These are phyloP conservation scores for Tillandsia fasciculata DNA, from an alignment of 176 grass and related monocot species.

Conservation along the genomic window DNA sequence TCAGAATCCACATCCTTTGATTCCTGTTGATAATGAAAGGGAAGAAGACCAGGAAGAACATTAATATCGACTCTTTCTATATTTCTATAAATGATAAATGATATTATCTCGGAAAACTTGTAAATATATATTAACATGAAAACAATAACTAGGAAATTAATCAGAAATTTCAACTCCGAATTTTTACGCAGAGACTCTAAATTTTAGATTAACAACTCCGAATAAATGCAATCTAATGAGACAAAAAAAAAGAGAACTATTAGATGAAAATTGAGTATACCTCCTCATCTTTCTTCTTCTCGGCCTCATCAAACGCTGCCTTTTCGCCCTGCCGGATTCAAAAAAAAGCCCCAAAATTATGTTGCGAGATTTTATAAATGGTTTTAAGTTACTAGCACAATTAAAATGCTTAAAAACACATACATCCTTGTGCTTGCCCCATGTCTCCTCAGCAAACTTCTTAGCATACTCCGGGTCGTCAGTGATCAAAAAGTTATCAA, in stretches of 20 bases:
- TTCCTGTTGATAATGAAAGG: background rate
- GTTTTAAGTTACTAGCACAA: background rate
- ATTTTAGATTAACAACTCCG: too few relatives aligned
- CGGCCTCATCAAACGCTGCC: conserved; percentile 60
- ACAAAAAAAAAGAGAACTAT: background rate
- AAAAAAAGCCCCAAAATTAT: conserved; percentile 5
- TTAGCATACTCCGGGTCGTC: conserved; percentile 59
- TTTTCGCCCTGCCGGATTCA: conserved; percentile 52
- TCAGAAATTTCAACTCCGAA: too few relatives aligned
- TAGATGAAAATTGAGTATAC: conserved; percentile 11
- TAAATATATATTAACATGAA: too few relatives aligned
- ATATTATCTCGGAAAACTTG: too few relatives aligned
- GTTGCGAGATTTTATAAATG: background rate
- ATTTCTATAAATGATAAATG: too few relatives aligned
- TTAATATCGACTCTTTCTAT: background rate
- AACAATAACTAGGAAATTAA: too few relatives aligned
- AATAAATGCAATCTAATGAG: background rate
- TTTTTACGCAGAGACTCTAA: too few relatives aligned
- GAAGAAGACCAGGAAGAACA: background rate
- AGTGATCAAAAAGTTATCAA: conserved; percentile 54
- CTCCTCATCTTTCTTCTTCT: conserved; percentile 67
- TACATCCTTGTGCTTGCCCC: conserved; percentile 63
- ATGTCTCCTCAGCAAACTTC: conserved; percentile 52
- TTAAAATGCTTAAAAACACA: background rate
- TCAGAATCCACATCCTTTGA: conserved; percentile 6